Conservation (phyloP, 805 yeast genomes). For the Barnettozyma botsteinii region DNA sequence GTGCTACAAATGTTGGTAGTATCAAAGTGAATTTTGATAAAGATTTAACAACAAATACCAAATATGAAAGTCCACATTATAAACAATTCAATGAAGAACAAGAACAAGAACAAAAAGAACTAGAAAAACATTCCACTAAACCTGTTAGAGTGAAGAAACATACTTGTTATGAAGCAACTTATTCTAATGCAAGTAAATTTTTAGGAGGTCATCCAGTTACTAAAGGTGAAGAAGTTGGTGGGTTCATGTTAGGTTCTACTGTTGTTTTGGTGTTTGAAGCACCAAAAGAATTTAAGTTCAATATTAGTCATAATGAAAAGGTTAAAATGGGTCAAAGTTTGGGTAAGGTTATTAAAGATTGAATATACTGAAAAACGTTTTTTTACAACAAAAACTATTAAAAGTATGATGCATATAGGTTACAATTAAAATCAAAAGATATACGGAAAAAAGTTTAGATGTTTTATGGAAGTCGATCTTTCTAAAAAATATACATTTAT, state of each 20-base stretch:
- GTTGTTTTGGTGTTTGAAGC: slow-evolving; percentile 98
- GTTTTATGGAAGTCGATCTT: not conserved
- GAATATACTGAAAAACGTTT: not conserved
- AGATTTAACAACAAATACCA: slow-evolving; percentile 78
- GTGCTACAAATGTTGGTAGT: slow-evolving; percentile 98
- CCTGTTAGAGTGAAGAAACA: slow-evolving; percentile 51
- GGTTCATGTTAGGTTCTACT: slow-evolving; percentile 92
- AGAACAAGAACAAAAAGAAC: slow-evolving; percentile 4
- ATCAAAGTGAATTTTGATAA: slow-evolving; percentile 88
- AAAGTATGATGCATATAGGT: no score
- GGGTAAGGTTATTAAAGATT: slow-evolving; percentile 37
- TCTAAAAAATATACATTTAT: slow-evolving; percentile 1
- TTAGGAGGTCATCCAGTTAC: slow-evolving; percentile 83
- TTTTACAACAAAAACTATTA: not conserved
- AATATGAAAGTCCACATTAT: slow-evolving; percentile 42
- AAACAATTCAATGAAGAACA: slow-evolving; percentile 16
- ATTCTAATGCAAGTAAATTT: slow-evolving; percentile 66
- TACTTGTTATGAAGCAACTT: slow-evolving; percentile 92
- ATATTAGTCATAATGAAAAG: slow-evolving; percentile 62
- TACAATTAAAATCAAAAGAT: no score
- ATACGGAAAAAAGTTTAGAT: no score
- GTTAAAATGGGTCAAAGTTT: slow-evolving; percentile 82
- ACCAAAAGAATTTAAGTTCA: slow-evolving; percentile 71
- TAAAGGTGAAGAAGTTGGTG: slow-evolving; percentile 96
- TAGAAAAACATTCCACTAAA: slow-evolving; percentile 2